Conservation (phyloP, 768 basidiomycete species). For the Calocybe cyanea region DNA sequence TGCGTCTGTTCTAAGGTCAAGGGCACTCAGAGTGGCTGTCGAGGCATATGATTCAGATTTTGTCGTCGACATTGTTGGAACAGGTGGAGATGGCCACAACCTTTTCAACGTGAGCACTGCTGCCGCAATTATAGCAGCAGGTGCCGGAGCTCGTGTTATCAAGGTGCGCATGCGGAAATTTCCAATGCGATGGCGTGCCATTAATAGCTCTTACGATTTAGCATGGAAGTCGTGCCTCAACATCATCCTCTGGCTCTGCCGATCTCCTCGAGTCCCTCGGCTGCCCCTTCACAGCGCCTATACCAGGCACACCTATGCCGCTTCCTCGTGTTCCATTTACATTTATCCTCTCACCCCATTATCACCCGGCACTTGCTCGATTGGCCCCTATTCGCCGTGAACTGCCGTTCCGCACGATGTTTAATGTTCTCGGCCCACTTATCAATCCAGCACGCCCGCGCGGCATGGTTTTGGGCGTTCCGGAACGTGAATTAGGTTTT, state of each 20-base stretch:
- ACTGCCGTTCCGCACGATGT: conserved; percentile 93
- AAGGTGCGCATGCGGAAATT: conserved; percentile 55
- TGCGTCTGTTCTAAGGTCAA: conserved; percentile 65
- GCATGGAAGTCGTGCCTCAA: conserved; percentile 91
- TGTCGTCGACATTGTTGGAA: conserved; percentile 78
- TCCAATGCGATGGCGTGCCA: background rate
- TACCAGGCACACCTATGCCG: conserved; percentile 50
- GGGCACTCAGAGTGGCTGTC: conserved; percentile 62
- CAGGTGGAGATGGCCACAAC: conserved; percentile 93
- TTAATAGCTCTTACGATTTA: conserved; percentile 27
- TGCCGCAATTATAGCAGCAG: conserved; percentile 90
- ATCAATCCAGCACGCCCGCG: conserved; percentile 86
- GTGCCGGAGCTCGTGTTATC: conserved; percentile 88
- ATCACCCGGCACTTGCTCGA: conserved; percentile 81
- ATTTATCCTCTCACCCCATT: conserved; percentile 92
- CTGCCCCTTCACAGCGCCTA: conserved; percentile 69
- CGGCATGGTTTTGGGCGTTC: conserved; percentile 91
- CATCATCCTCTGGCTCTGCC: conserved; percentile 93
- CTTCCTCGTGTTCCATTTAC: conserved; percentile 76
- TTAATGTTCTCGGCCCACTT: conserved; percentile 91
- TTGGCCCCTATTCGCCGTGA: conserved; percentile 81
- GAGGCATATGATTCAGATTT: conserved; percentile 64
- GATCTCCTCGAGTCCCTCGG: conserved; percentile 85
- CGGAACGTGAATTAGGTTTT: conserved; percentile 72
- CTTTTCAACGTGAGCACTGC: conserved; percentile 97